phyloP scores from a whole-genome alignment of 192 early-diverging fungal genomes.

The Coemansia sp. region DNA sequence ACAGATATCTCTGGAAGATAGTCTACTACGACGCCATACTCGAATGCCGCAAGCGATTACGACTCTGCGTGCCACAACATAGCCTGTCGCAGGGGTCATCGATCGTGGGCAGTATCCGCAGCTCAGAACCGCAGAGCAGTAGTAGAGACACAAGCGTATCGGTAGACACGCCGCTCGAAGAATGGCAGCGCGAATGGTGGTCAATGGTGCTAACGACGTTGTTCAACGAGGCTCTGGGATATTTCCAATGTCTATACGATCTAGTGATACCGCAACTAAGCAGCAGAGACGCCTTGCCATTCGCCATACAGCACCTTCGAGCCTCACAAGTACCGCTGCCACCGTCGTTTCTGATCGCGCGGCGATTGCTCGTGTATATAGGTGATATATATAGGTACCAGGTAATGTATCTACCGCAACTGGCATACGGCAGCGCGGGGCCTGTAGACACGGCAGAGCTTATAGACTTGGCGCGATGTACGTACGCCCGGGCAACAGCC shows the following conservation, averaged over 20 bases:
- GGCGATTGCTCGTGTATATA: constrained; percentile 30
- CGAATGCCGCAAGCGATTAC: constrained; percentile 50
- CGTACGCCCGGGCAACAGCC: constrained; percentile 36
- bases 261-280: constrained; percentile 17
- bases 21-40: constrained; percentile 47
- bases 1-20: constrained; percentile 37
- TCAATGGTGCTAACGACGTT: constrained; percentile 28
- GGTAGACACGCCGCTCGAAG: constrained; percentile 18
- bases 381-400: constrained; percentile 55
- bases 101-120: constrained; percentile 27
- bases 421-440: constrained; percentile 20
- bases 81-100: constrained; percentile 39
- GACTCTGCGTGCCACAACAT: constrained; percentile 29
- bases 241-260: constrained; percentile 34
- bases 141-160: constrained; percentile 15
- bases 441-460: constrained; percentile 16
- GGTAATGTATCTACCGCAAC: constrained; percentile 40
- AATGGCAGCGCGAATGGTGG: constrained; percentile 52
- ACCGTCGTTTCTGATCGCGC: constrained; percentile 24
- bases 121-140: constrained; percentile 15
- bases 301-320: constrained; percentile 10
- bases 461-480: constrained; percentile 27
- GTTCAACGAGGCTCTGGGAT: constrained; percentile 48
- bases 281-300: background rate
- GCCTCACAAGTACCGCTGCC: constrained; percentile 6